Conservation (phyloP, 768 basidiomycete species). For the Suillus subaureus region DNA sequence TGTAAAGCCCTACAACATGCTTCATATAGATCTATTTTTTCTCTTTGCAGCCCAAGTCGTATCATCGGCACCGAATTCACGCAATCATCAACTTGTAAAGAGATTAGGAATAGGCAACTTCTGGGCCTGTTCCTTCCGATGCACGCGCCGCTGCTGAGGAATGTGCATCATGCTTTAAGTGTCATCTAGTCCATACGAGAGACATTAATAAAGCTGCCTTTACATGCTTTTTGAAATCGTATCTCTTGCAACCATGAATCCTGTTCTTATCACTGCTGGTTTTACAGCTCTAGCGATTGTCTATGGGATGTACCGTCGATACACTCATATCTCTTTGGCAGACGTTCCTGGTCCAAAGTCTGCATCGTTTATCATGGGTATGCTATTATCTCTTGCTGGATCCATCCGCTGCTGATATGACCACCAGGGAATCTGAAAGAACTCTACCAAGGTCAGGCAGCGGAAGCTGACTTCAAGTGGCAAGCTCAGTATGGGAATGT, state of each 20-base stretch:
- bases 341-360: constrained; percentile 23
- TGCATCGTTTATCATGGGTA: constrained; percentile 26
- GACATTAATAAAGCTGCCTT: constrained; percentile 9
- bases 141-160: not conserved
- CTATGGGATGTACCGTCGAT: constrained; percentile 11
- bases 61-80: not conserved
- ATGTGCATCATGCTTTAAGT: constrained; percentile 2
- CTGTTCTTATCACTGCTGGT: not conserved
- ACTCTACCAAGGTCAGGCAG: constrained; percentile 29
- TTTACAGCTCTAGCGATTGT: constrained; percentile 12
- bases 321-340: constrained; percentile 14
- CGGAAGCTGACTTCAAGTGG: constrained; percentile 32
- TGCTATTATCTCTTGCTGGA: not conserved
- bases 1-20: not conserved
- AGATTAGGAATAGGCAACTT: not conserved
- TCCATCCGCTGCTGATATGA: constrained; percentile 24
- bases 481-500: constrained; percentile 31
- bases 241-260: constrained; percentile 15
- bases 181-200: constrained; percentile 12
- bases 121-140: constrained; percentile 10
- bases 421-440: constrained; percentile 31
- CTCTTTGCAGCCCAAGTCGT: not conserved
- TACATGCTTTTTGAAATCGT: not conserved
- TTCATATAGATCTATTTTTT: not conserved
- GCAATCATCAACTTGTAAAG: not conserved